These are phyloP conservation scores for Scytalidium sp. DNA, from an alignment of 2,329 filamentous ascomycete species.

Conservation along the genomic window DNA sequence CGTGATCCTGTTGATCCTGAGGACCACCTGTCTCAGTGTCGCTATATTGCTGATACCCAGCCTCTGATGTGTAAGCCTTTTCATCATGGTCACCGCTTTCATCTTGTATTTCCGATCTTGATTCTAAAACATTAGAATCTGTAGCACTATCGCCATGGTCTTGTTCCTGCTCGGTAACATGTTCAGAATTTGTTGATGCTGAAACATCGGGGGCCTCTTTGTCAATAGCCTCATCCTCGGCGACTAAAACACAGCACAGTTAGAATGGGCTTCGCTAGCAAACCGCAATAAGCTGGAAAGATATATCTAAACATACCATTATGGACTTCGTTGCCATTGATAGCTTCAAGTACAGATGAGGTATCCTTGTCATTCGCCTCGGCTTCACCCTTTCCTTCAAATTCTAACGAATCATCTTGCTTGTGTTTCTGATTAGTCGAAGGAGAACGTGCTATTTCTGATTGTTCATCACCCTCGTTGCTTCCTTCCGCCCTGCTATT, in stretches of 20 bases:
- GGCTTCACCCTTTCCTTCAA: constrained; percentile 41
- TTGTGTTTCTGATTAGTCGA: constrained; percentile 14
- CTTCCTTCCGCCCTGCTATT: neutral
- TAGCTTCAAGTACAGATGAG: neutral
- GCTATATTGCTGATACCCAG: neutral
- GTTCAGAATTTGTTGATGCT: constrained; percentile 7
- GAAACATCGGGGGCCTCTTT: constrained; percentile 21
- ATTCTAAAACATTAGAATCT: neutral
- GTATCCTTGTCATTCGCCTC: constrained; percentile 4
- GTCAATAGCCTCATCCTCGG: constrained; percentile 18
- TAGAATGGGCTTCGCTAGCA: too few relatives aligned
- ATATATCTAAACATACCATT: constrained; percentile 23
- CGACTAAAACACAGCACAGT: constrained; percentile 18
- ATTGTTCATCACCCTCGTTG: neutral
- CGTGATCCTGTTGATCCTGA: neutral
- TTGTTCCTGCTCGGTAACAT: constrained; percentile 1
- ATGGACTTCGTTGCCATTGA: constrained; percentile 12
- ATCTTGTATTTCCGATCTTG: neutral
- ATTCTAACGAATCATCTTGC: constrained; percentile 44
- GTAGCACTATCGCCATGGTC: neutral
- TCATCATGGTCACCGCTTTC: neutral
- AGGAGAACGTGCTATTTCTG: neutral
- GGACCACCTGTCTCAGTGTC: neutral
- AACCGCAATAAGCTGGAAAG: constrained; percentile 23
- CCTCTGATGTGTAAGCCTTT: neutral